Conservation (phyloP, 192 early-diverging fungal species). For the Backusella circina region DNA sequence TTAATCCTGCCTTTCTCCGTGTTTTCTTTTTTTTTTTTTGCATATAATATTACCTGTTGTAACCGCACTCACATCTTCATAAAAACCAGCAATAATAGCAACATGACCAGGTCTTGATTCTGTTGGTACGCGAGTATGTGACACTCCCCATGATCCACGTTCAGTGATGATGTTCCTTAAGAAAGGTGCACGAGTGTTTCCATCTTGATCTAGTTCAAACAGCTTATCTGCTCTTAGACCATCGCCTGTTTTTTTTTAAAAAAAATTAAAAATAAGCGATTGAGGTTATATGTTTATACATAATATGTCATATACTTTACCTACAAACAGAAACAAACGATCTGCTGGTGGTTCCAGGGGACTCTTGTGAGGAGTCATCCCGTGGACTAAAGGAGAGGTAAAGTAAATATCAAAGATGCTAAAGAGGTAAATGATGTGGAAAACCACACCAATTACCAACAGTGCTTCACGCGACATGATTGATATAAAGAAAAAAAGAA, state of each 20-base stretch:
- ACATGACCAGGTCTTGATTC: slow-evolving; percentile 96
- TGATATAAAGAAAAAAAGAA: not conserved
- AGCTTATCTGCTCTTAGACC: slow-evolving; percentile 92
- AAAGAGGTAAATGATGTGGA: slow-evolving; percentile 86
- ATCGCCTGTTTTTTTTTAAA: slow-evolving; percentile 56
- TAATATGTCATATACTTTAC: slow-evolving; percentile 38
- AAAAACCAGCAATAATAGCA: slow-evolving; percentile 97
- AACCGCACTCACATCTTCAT: slow-evolving; percentile 97
- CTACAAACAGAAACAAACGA: slow-evolving; percentile 85
- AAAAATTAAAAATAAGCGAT: not conserved
- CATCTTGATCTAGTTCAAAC: slow-evolving; percentile 61
- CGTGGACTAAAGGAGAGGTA: slow-evolving; percentile 95
- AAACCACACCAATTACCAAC: slow-evolving; percentile 81
- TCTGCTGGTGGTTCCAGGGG: slow-evolving; percentile 72
- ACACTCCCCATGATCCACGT: slow-evolving; percentile 75
- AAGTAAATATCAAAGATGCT: slow-evolving; percentile 99
- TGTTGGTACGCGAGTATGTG: slow-evolving; percentile 92
- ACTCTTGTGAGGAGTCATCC: slow-evolving; percentile 85
- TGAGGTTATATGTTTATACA: not conserved
- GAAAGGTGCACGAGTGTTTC: slow-evolving; percentile 54
- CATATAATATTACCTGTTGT: slow-evolving; percentile 65
- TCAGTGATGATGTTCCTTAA: slow-evolving; percentile 54
- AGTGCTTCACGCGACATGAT: slow-evolving; percentile 39
- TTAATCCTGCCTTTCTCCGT: not conserved
- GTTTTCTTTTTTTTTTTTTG: not conserved